phyloP scores from a whole-genome alignment of 2,329 filamentous ascomycete genomes.

The Microdochium trichocladiopsis region DNA sequence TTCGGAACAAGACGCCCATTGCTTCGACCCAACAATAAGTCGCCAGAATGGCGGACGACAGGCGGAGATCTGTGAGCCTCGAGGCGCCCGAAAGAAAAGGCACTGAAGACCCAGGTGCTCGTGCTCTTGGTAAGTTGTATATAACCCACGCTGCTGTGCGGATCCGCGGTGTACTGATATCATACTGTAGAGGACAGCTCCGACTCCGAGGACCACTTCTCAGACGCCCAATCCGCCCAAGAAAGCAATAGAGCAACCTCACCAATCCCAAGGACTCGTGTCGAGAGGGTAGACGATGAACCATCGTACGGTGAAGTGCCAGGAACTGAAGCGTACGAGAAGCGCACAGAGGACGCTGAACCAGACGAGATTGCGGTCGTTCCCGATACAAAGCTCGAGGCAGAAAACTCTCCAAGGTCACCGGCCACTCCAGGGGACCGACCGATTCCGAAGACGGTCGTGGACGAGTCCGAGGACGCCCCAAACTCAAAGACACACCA shows the following conservation, averaged over 20 bases:
- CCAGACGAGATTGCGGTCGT: conserved; percentile 54
- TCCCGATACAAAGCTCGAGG: conserved; percentile 19
- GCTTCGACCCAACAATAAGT: background rate
- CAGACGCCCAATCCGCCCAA: conserved; percentile 51
- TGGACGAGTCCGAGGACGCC: conserved; percentile 43
- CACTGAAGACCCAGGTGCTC: conserved; percentile 50
- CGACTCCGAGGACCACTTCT: conserved; percentile 65
- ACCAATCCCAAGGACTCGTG: conserved; percentile 50
- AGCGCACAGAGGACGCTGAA: conserved; percentile 48
- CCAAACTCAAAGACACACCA: conserved; percentile 34
- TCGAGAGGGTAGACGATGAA: conserved; percentile 52
- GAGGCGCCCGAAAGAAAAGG: conserved; percentile 24
- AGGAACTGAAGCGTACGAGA: conserved; percentile 49
- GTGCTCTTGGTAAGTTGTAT: conserved; percentile 45
- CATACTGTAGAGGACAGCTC: conserved; percentile 35
- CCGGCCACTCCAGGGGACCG: conserved; percentile 25
- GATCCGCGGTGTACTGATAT: background rate
- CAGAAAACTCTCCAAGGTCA: conserved; percentile 15
- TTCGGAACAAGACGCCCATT: background rate
- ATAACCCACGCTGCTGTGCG: background rate
- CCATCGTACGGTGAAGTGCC: conserved; percentile 55
- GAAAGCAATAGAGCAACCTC: conserved; percentile 33
- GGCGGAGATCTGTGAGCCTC: conserved; percentile 19
- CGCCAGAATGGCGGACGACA: conserved; percentile 2
- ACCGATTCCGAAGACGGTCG: conserved; percentile 42